Conservation (phyloP, 2,329 filamentous ascomycete species). For the Cyphellophora europaea region DNA sequence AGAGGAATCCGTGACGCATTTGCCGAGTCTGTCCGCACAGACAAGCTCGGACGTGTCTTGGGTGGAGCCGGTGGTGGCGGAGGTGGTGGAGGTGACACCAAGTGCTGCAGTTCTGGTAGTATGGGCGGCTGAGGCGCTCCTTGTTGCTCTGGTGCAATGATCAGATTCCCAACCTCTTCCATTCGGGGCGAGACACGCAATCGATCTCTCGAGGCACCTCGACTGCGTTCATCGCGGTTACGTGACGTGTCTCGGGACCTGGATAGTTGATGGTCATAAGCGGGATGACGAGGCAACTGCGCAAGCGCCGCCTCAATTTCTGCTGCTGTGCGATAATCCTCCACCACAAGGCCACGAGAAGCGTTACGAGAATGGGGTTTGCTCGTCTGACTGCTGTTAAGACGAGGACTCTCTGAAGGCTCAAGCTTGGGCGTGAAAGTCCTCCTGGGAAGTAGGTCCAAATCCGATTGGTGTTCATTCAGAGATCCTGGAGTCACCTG, state of each 20-base stretch:
- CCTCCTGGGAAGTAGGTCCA: slow-evolving; percentile 20
- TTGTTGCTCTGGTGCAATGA: slow-evolving; percentile 2
- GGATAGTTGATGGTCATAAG: slow-evolving; percentile 18
- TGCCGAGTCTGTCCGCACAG: slow-evolving; percentile 23
- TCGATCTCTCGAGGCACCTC: slow-evolving; percentile 28
- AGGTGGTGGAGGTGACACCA: slow-evolving; percentile 44
- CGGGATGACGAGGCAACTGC: slow-evolving; percentile 17
- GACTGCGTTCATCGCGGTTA: slow-evolving; percentile 12
- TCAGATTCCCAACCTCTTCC: slow-evolving; percentile 6
- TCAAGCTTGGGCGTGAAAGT: slow-evolving; percentile 25
- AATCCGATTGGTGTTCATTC: too few species aligned
- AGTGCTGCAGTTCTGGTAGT: slow-evolving; percentile 53
- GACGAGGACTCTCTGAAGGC: too few species aligned
- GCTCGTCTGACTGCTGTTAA: too few species aligned
- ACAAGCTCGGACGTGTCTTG: slow-evolving; percentile 4
- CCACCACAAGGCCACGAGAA: too few species aligned
- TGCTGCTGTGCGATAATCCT: slow-evolving; percentile 27
- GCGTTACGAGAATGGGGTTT: too few species aligned
- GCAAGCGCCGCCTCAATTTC: slow-evolving; percentile 6
- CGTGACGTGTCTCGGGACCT: slow-evolving; percentile 32
- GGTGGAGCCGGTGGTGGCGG: slow-evolving; percentile 32
- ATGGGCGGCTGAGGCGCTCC: slow-evolving; percentile 32
- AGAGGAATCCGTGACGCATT: slow-evolving; percentile 17
- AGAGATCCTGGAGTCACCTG: slow-evolving; percentile 35
- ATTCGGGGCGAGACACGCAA: slow-evolving; percentile 9